Base-by-base conservation (phyloP, 176 grass and related monocot genomes). In the Zizania latifolia region DNA sequence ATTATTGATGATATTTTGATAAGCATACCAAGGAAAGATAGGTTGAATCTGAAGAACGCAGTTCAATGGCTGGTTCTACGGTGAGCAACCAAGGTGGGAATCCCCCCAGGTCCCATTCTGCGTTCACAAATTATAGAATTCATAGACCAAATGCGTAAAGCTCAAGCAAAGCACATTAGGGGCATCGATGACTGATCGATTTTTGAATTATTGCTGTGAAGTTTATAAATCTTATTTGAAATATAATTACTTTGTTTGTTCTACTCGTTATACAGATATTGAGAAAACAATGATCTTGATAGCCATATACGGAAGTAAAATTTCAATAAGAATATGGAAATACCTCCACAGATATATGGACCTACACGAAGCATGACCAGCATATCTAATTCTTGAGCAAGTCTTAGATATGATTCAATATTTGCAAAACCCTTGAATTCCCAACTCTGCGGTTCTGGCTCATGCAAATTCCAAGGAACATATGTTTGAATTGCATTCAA, bases 61-160 rank as follows among this genome's bases (percentile, higher is more conserved):
- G 84, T 77, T 87, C 77, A 68, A 97, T 81, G 59, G 88, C 39
- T 71, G 94, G 94, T 83, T 97, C 76, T 85, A 87, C 81, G 76
- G 86, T 75, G 57, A 97, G 90, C 71, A 97, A 81, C 94, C 94
- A 97, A 58, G 94, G 88, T 58, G 94, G 94, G 83, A 97, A 97
- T 51, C 91, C 94, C 28, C 94, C 94, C 36, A 97, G 69, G 68
- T 97, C 94, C 94, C 94, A 97, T 85, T 97, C 94, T 97, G 82
- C 62, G 86, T n/a, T 55, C 2, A 72, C 35, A 73, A 8, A n/a
- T 78, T 72, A 50, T 30, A 66, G 4, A 55, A 80, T 31, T 68
- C 28, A 70, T 45, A 69, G 35, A 58, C 7, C 62, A 59, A 4
- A 22, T 33, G 8, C 13, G 76, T 14, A 63, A 65, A 72, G 34